Evolutionary conservation across 108 stramenopile species (phyloP).

Genomic region (Cyclotella cryptica): DNA sequence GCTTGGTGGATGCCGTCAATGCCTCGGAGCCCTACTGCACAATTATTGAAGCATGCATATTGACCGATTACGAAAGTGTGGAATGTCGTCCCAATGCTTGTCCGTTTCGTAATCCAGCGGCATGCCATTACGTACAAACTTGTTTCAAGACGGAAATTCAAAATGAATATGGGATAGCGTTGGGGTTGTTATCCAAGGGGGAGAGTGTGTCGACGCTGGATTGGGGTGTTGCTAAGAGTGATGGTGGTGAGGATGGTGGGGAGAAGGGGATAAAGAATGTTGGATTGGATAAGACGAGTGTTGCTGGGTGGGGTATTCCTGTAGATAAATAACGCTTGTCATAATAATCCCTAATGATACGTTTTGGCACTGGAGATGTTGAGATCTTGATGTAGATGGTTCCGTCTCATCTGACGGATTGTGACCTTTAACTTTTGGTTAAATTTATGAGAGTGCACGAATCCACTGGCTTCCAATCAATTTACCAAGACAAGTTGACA

Average conservation of each 20-base stretch:
- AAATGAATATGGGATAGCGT: conserved; percentile 54
- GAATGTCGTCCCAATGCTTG: conserved; percentile 70
- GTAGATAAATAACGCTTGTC: conserved; percentile 16
- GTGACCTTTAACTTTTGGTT: too few species aligned
- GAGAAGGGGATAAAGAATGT: too few species aligned
- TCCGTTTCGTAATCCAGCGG: conserved; percentile 69
- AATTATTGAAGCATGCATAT: conserved; percentile 63
- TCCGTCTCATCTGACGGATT: too few species aligned
- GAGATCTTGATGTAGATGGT: too few species aligned
- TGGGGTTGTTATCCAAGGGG: conserved; percentile 48
- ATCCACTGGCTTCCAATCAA: too few species aligned
- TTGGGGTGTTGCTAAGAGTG: conserved; percentile 2
- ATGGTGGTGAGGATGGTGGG: neutral
- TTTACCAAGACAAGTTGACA: too few species aligned
- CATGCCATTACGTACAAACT: conserved; percentile 65
- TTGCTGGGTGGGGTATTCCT: conserved; percentile 41
- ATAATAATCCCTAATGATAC: too few species aligned
- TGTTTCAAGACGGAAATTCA: conserved; percentile 55
- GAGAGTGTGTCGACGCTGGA: conserved; percentile 38
- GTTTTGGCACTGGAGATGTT: too few species aligned
- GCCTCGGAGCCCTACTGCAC: conserved; percentile 72
- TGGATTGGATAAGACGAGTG: conserved; percentile 3
- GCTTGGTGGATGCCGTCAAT: conserved; percentile 37
- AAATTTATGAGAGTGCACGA: too few species aligned
- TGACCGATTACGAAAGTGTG: conserved; percentile 41